Base-by-base conservation (phyloP, 768 basidiomycete genomes). In the Pisolithus albus region DNA sequence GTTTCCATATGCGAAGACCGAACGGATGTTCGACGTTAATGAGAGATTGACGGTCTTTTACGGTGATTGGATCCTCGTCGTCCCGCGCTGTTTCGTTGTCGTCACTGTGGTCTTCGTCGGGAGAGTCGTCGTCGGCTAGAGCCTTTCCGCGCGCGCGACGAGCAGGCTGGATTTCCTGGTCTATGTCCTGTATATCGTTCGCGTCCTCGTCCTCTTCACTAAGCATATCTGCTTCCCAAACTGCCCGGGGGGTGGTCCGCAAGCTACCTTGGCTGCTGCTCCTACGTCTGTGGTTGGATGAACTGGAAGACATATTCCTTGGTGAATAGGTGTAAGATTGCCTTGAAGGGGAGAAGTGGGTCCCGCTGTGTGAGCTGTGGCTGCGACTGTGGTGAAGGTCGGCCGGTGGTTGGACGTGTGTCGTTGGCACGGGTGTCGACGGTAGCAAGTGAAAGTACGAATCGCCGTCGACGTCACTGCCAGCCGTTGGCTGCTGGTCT, bases 11-110 rank as follows among this genome's bases (percentile, higher is more conserved):
- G 37, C 92, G 95, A 53, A 99, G 77, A 75, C 96, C 96, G 68
- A 99, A 99, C 13, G 96, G 96, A 68, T 99, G 96, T 64, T 95
- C 91, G 64, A 96, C 94, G 71, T 99, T 99, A 65, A 98, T 96
- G 60, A 96, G 87, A 40, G 94, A 96, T 68, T 99, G 96, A 28
- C 96, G 82, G 59, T 97, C 93, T 70, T 87, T 91, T 59, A 99
- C 71, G 0, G 95, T 98, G 56, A 95, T 87, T 4, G 84, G 90
- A 60, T 94, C 92, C 28, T 85, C 84, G n/a, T 85, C 86, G 37
- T 68, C 66, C 19, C 64, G 56, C 5, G 10, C 5, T 23, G 9
- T 46, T 21, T 61, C 68, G 7, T 24, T 38, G 32, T 47, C 62
- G n/a, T 68, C 68, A 41, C 71, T 73, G 11, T 72, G 73, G 15